Evolutionary conservation across 768 basidiomycete genomes (phyloP), one percentile per base, ranked within the genome.

Genomic region (Tylopilus felleus): DNA sequence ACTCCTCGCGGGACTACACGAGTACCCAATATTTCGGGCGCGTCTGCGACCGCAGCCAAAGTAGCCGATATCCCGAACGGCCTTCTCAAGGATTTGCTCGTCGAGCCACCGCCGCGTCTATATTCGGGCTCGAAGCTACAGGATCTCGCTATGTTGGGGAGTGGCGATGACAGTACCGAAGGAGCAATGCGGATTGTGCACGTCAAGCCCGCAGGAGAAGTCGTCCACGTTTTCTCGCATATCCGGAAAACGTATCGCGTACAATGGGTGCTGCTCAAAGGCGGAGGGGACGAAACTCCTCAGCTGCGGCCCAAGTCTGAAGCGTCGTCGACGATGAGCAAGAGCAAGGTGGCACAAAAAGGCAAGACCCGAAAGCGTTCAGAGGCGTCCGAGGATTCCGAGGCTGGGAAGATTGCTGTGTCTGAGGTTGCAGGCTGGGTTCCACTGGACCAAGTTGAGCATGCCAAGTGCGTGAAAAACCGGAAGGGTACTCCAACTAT

Each of bases 211-310:
- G 82, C 75, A 21, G 85, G 86, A 12, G 80, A 86, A 55, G 82
- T 95, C 35, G 53, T 85, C 4, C 93, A 96, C 64, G 74, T 92
- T 44, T 97, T 97, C 71, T 93, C 90, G 9, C 94, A 98, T 66
- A 90, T 95, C 65, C 83, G 76, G 62, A 93, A 94, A 75, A 93
- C 89, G 13, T 95, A 89, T 65, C 79, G 84, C 53, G 77, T 82
- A 17, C 83, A 85, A 59, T 89, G 87, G 86, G 81, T 87, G 33
- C 57, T 86, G 25, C 57, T 90, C 39, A 77, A 81, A 60, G 85
- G 86, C 22, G 83, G 83, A 16, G 64, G 67, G 19, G 59, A 65
- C 13, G 74, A 71, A n/a, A 86, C 84, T 35, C 74, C 76, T 16
- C 48, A 52, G 42, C 38, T 63, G 47, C 67, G 40, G 45, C 38